Base-by-base conservation (phyloP, 257 asterid genomes). In the Solanum verrucosum region DNA sequence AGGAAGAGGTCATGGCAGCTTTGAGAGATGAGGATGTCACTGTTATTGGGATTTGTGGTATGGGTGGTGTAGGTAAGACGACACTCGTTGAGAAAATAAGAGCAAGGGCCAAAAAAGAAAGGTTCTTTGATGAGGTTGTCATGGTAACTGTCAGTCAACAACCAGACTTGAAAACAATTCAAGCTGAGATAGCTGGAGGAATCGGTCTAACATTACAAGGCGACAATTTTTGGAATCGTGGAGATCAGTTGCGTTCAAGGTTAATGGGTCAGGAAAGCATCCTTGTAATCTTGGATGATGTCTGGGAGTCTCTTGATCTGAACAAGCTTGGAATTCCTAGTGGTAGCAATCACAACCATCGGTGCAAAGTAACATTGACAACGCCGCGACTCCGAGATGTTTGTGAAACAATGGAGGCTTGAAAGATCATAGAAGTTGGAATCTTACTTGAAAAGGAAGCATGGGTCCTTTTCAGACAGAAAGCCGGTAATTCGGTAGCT, bases 231-330 rank as follows among this genome's bases (percentile, higher is more conserved):
- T 35, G 56, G 20, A 12, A 13, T 9, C 29, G 31, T 37, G 20
- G 33, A 37, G 83, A 75, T 75, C 25, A 21, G 10, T 15, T 75
- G 33, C 3, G 27, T 9, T 21, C 10, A 75, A 75, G 56, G 56
- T 75, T 75, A 37, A 23, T 10, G 12, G 52, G 83, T 23, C 11
- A 59, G 25, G 83, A 12, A 33, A 91, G 52, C 5, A 52, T 46
- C 52, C 90, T 91, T n/a, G 33, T 92, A 34, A 88, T 91, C n/a
- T 6, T 92, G 5, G 93, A 91, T 44, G 92, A 90, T 73, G 44
- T 91, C 14, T 91, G 92, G 93, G 40, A 77, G 29, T 8, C 20
- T 37, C 42, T 91, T n/a, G 38, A 89, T 9, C 63, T 89, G n/a
- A 60, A 60, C 37, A 56, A 74, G n/a, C 15, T 92, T 23, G 91